These are phyloP conservation scores for Meredithiella fracta DNA, from an alignment of 2,329 filamentous ascomycete genomes.

Conservation along the genomic window DNA sequence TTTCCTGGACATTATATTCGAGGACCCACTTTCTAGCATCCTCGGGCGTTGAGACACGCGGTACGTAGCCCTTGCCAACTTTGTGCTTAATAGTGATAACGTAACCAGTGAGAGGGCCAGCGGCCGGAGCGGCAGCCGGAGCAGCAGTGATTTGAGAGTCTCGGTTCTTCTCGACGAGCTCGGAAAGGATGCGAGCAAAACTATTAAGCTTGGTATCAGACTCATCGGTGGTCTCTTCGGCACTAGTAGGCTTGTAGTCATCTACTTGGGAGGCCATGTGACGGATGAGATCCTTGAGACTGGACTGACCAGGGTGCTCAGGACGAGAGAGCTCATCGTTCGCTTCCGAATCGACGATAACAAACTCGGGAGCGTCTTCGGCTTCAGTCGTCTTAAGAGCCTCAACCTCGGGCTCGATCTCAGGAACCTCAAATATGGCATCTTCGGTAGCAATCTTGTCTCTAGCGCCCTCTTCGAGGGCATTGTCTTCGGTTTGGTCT, in stretches of 20 bases:
- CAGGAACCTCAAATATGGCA: neutral
- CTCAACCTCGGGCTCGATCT: neutral
- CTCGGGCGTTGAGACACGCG: constrained; percentile 38
- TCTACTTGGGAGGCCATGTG: constrained; percentile 31
- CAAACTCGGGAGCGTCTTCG: neutral
- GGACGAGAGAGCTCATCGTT: neutral
- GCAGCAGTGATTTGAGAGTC: neutral
- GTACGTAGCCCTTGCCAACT: constrained; percentile 48
- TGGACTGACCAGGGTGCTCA: constrained; percentile 15
- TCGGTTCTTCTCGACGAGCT: constrained; percentile 24
- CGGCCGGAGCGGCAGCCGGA: neutral
- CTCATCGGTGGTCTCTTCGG: constrained; percentile 16
- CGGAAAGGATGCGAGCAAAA: constrained; percentile 35
- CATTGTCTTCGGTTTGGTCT: neutral
- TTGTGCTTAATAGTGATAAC: constrained; percentile 56
- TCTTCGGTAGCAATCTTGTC: neutral
- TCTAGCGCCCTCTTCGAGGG: neutral
- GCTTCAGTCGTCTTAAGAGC: neutral
- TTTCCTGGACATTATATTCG: constrained; percentile 60
- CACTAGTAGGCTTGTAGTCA: constrained; percentile 16
- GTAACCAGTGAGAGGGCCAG: constrained; percentile 44
- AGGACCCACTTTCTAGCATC: constrained; percentile 44
- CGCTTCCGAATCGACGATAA: neutral
- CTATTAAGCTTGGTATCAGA: constrained; percentile 25
- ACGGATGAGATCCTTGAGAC: constrained; percentile 34